These are phyloP conservation scores for Ophiobolus disseminans DNA, from an alignment of 2,329 filamentous ascomycete species.

Conservation along the genomic window DNA sequence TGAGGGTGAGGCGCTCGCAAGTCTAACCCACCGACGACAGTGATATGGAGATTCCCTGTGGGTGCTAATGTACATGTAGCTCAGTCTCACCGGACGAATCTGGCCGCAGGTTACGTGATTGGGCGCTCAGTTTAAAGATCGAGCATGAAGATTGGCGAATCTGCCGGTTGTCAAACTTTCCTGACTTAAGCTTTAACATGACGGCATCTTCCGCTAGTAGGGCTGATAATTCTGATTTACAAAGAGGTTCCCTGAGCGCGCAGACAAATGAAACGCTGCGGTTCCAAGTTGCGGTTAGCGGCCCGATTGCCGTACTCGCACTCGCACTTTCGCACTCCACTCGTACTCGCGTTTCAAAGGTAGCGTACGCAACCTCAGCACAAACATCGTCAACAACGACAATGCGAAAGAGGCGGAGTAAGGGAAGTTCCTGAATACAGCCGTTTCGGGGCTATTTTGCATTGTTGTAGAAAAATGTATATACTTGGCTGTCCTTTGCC, in stretches of 20 bases:
- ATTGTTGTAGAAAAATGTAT: not conserved
- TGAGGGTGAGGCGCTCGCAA: not conserved
- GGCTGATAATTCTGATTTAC: not conserved
- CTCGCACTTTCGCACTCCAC: conserved; percentile 5
- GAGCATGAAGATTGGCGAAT: not conserved
- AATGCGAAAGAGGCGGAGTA: conserved; percentile 14
- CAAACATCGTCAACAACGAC: not conserved
- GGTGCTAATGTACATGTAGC: not conserved
- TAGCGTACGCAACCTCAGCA: conserved; percentile 10
- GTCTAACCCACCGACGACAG: not conserved
- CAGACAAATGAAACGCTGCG: conserved; percentile 3
- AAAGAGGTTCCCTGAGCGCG: not conserved
- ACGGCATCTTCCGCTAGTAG: not conserved
- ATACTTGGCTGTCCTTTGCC: not conserved
- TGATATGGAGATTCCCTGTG: not conserved
- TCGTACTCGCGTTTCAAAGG: conserved; percentile 9
- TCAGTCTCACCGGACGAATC: not conserved
- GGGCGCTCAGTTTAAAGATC: not conserved
- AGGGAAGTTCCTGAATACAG: not conserved
- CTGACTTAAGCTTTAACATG: not conserved
- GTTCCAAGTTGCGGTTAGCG: not conserved
- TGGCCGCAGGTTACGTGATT: not conserved
- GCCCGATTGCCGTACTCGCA: conserved; percentile 10
- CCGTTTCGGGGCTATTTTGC: not conserved
- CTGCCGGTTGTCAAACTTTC: not conserved